Conservation (phyloP, 352 stramenopile genomes). For the Vaucheria bursata region DNA sequence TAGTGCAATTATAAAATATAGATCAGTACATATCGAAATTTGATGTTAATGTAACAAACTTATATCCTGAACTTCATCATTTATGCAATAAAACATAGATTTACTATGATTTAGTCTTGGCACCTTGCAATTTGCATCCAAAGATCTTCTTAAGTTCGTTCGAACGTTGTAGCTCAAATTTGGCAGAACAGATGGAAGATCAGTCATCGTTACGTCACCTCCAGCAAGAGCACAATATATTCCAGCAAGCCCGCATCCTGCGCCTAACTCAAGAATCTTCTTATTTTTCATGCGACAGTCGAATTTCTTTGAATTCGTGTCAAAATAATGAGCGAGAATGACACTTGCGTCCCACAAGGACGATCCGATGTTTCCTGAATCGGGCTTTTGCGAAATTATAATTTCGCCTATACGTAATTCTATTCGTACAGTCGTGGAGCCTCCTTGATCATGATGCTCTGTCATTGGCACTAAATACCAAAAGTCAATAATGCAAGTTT, state of each 20-base stretch:
- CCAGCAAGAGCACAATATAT: constrained; percentile 38
- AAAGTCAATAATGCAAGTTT: too few relatives aligned
- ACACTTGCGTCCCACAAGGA: constrained; percentile 44
- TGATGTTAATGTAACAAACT: too few relatives aligned
- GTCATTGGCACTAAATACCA: too few relatives aligned
- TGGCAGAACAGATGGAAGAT: constrained; percentile 13
- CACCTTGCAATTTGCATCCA: too few relatives aligned
- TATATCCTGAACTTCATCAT: too few relatives aligned
- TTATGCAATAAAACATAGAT: too few relatives aligned
- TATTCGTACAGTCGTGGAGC: neutral
- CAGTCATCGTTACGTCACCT: constrained; percentile 40
- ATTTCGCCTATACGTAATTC: neutral
- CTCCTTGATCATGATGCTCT: neutral
- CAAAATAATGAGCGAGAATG: constrained; percentile 43
- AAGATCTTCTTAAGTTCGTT: neutral
- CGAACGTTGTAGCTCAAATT: neutral
- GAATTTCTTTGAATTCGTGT: constrained; percentile 40
- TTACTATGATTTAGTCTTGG: too few relatives aligned
- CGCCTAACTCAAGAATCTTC: constrained; percentile 43
- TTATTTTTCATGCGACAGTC: constrained; percentile 30
- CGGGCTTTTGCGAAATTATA: constrained; percentile 14
- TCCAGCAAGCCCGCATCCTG: constrained; percentile 46
- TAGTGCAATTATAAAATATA: too few relatives aligned
- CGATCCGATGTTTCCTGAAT: constrained; percentile 32
- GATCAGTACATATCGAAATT: too few relatives aligned